These are phyloP conservation scores for Sonneratia caseolaris DNA, from an alignment of 345 rosid genomes.

Conservation along the genomic window DNA sequence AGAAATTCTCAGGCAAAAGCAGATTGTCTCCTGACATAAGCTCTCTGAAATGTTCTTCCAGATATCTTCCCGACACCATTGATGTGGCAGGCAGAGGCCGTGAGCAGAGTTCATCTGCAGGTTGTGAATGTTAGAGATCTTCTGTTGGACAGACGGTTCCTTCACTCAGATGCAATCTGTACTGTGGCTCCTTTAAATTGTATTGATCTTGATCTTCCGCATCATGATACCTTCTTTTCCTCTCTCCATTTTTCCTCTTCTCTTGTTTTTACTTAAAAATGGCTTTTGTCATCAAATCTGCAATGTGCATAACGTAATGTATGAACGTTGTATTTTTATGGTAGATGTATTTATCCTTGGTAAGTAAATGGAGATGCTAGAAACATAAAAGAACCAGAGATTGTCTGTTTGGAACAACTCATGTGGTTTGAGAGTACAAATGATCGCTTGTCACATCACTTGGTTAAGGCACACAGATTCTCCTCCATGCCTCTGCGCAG, in stretches of 20 bases:
- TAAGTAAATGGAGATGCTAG: no score
- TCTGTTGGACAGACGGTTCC: not conserved
- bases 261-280: not conserved
- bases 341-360: not conserved
- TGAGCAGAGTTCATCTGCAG: constrained; percentile 50
- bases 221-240: not conserved
- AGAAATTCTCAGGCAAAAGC: not conserved
- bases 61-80: constrained; percentile 71
- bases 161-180: not conserved
- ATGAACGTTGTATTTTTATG: not conserved
- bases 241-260: not conserved
- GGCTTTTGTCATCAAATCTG: not conserved
- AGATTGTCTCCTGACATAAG: not conserved
- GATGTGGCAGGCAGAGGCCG: constrained; percentile 51
- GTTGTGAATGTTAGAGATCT: constrained; percentile 52
- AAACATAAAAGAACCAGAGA: no score
- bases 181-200: not conserved
- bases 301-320: not conserved
- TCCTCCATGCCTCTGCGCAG: no score
- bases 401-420: no score
- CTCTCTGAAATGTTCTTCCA: constrained; percentile 15
- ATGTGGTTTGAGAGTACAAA: no score
- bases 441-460: no score
- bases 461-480: no score
- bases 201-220: not conserved